A percentile compares a stretch with the other conserved stretches of the same genome.
Conservation (phyloP, 2,329 filamentous ascomycete species). For the Trichoderma koningiopsis region DNA sequence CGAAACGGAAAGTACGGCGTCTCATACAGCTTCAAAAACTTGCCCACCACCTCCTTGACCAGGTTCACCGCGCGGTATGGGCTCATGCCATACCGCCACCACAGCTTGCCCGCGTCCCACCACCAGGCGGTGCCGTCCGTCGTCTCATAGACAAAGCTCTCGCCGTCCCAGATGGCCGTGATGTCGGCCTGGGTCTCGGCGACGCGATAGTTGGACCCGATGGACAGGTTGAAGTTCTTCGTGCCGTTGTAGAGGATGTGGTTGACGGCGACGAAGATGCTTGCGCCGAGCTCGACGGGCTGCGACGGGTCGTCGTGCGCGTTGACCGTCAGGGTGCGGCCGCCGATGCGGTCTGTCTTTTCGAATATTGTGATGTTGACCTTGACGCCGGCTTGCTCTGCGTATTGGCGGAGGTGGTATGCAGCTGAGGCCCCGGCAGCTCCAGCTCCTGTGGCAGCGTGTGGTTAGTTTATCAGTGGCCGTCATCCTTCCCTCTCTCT, state of each 20-base stretch:
- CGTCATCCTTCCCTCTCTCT: neutral
- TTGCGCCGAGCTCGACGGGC: conserved; percentile 84
- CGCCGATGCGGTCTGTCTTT: conserved; percentile 74
- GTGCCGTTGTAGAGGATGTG: conserved; percentile 77
- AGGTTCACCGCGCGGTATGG: conserved; percentile 73
- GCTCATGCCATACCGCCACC: conserved; percentile 83
- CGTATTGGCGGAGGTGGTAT: conserved; percentile 76
- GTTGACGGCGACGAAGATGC: conserved; percentile 87
- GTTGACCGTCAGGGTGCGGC: conserved; percentile 82
- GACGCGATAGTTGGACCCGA: conserved; percentile 48
- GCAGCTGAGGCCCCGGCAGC: conserved; percentile 85
- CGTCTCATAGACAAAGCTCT: conserved; percentile 69
- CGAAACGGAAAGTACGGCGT: conserved; percentile 81
- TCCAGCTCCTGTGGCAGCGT: conserved; percentile 68
- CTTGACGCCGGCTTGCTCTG: conserved; percentile 58
- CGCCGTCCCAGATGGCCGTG: conserved; percentile 83
- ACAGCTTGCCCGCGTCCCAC: conserved; percentile 77
- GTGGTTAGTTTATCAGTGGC: neutral
- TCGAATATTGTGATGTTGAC: conserved; percentile 90
- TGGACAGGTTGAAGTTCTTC: conserved; percentile 67
- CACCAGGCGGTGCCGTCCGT: conserved; percentile 63
- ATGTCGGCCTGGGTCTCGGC: conserved; percentile 53
- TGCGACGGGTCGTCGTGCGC: conserved; percentile 67
- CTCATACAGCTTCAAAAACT: conserved; percentile 80
- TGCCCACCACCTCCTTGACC: conserved; percentile 69